Conservation (phyloP, 2,329 filamentous ascomycete genomes). For the Colletotrichum endophyticum region DNA sequence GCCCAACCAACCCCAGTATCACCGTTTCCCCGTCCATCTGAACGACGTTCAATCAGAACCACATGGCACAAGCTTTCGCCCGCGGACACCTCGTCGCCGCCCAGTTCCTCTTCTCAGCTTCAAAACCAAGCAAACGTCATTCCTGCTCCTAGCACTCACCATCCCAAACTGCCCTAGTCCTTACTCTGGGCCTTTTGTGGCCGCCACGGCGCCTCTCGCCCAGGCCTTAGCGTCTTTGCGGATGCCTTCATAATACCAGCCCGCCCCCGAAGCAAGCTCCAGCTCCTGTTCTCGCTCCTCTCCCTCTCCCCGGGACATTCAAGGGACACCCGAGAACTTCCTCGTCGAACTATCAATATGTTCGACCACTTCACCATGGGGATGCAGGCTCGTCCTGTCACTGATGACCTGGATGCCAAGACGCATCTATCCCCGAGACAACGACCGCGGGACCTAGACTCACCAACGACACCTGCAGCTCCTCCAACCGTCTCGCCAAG, state of each 20-base stretch:
- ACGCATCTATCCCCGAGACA: slow-evolving; percentile 7
- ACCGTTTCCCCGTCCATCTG: background rate
- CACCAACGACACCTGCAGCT: background rate
- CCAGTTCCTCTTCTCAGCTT: background rate
- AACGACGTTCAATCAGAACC: background rate
- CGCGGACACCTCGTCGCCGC: background rate
- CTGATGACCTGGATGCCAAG: background rate
- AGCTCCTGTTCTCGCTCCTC: background rate
- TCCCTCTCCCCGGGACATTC: background rate
- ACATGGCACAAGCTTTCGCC: background rate
- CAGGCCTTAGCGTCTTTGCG: slow-evolving; percentile 2
- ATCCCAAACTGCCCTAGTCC: background rate
- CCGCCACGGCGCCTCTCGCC: slow-evolving; percentile 3
- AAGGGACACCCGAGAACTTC: background rate
- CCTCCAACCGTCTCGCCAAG: background rate
- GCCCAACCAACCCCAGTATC: background rate
- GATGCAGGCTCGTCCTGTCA: background rate
- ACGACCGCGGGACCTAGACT: background rate
- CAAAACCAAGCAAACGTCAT: slow-evolving; percentile 4
- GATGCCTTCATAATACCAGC: slow-evolving; percentile 19
- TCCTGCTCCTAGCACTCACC: background rate
- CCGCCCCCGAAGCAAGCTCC: background rate
- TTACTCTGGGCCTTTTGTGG: slow-evolving; percentile 11
- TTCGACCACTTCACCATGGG: slow-evolving; percentile 14
- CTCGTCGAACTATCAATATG: background rate